These are phyloP conservation scores for Penicillium sp. DNA, from an alignment of 2,329 filamentous ascomycete species.

Conservation along the genomic window DNA sequence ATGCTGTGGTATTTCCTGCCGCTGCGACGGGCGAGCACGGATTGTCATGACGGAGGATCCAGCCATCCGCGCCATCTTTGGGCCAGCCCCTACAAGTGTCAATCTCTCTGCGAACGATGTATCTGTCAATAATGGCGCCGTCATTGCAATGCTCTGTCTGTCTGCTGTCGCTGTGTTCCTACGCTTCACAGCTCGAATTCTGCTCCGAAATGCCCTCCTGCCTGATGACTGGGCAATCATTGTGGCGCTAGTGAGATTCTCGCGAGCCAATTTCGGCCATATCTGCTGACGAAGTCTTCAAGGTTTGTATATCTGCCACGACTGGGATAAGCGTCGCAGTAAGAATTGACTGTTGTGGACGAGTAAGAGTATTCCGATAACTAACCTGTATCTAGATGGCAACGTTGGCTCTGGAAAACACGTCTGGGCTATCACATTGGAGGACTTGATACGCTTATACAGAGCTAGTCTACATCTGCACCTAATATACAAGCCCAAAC, in stretches of 20 bases:
- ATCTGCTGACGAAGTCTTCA: not conserved
- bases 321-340: not conserved
- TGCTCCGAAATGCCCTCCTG: not conserved
- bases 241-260: not conserved
- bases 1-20: too few relatives aligned
- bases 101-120: not conserved
- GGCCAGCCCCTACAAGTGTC: not conserved
- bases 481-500: too few relatives aligned
- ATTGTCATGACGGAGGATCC: not conserved
- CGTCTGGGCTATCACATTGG: too few relatives aligned
- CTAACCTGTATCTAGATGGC: too few relatives aligned
- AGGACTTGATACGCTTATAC: too few relatives aligned
- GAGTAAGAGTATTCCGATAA: too few relatives aligned
- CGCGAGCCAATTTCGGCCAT: not conserved
- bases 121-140: not conserved
- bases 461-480: too few relatives aligned
- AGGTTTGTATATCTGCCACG: not conserved
- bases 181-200: not conserved
- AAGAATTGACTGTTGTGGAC: not conserved
- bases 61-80: not conserved
- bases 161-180: not conserved
- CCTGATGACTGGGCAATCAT: not conserved
- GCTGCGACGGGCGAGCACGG: too few relatives aligned
- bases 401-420: too few relatives aligned
- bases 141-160: not conserved